These are phyloP conservation scores for Peniophora sp. DNA, from an alignment of 1,284 basidiomycete genomes.

Conservation along the genomic window DNA sequence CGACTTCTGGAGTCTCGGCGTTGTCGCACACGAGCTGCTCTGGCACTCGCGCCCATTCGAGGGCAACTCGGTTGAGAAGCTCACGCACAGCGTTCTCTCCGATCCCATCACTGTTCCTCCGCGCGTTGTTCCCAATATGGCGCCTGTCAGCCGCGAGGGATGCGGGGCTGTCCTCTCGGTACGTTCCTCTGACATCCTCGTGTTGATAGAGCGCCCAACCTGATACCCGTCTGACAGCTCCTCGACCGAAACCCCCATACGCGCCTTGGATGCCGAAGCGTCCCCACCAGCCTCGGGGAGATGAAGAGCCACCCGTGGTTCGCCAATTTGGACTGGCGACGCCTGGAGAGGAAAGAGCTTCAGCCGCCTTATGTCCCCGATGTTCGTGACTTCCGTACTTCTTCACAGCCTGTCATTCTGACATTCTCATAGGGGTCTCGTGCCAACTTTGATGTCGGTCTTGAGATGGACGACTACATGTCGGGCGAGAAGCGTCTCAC, in stretches of 20 bases:
- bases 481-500: conserved; percentile 96
- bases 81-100: conserved; percentile 76
- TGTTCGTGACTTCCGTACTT: conserved; percentile 37
- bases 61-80: conserved; percentile 77
- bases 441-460: conserved; percentile 89
- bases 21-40: conserved; percentile 84
- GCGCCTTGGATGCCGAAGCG: conserved; percentile 75
- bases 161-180: conserved; percentile 37
- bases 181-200: conserved; percentile 15
- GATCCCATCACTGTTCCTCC: conserved; percentile 62
- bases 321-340: conserved; percentile 71
- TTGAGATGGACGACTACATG: conserved; percentile 94
- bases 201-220: too few species aligned
- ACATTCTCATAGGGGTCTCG: conserved; percentile 74
- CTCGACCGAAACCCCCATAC: conserved; percentile 78
- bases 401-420: conserved; percentile 7
- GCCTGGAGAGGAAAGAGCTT: conserved; percentile 65
- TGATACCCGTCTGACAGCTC: conserved; percentile 40
- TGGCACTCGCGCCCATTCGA: conserved; percentile 88
- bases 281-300: conserved; percentile 63
- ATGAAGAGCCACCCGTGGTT: conserved; percentile 88
- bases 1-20: conserved; percentile 94
- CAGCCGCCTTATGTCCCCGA: conserved; percentile 89
- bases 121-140: conserved; percentile 26
- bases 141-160: conserved; percentile 26